Base-by-base conservation (phyloP, 2,329 filamentous ascomycete species). In the Sporothrix euskadiensis region DNA sequence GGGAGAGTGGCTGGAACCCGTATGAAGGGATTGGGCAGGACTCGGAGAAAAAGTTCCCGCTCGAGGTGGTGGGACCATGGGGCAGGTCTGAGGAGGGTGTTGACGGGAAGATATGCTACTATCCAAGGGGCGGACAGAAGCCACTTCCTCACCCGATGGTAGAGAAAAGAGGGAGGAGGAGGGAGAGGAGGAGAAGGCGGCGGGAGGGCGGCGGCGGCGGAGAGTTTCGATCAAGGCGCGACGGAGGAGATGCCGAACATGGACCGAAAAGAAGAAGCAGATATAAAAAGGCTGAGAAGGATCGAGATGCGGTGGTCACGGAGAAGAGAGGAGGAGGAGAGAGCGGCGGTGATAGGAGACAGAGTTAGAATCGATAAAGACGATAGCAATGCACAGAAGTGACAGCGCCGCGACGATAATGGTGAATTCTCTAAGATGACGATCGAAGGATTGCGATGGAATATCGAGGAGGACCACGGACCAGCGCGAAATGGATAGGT, bases 1-100 rank as follows among this genome's bases (percentile, higher is more conserved):
- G 69, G 87, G 85, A 75, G 87, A 88, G 80, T 88, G 85, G 80
- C 83, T 84, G 76, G 82, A 81, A 81, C 86, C 86, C 79, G 86
- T 88, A 81, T 88, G 86, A 77, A 88, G 82, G 80, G 84, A 83
- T 80, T 88, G 85, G 78, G 85, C 84, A 84, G 86, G 86, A 84
- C 85, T 88, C 83, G 88, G 88, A 81, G 88, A 88, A 82, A 89
- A 89, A 81, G 87, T 88, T 88, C 87, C 88, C 84, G 87, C 84
- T 86, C 87, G 85, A 83, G 86, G 83, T 84, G 86, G 84, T 84
- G 86, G 85, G 84, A 87, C 85, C 86, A 88, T 88, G 86, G 84
- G 71, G 77, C 73, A 75, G 75, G 61, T 61, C 47, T 74, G 74
- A 52, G 8, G 66, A 16, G 73, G 71, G 63, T 66, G 26, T 69